phyloP scores from a whole-genome alignment of 139 green algal species.

The Coelastrella sp. region DNA sequence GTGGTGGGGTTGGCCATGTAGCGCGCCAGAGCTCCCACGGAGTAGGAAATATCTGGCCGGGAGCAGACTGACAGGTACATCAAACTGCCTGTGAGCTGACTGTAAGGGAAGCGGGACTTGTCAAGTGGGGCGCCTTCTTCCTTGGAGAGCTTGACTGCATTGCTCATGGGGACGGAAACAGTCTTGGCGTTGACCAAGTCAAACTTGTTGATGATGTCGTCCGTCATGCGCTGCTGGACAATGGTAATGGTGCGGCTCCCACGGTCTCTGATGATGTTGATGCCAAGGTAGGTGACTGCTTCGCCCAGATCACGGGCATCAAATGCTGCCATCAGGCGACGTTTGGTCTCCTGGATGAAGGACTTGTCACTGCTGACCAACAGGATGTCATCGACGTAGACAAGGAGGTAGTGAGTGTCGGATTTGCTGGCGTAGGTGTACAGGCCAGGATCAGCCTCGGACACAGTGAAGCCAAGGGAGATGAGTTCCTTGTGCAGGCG shows the following conservation, averaged over 20 bases:
- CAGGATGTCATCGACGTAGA: slow-evolving; percentile 19
- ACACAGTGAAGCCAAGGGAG: not conserved
- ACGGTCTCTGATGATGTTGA: slow-evolving; percentile 36
- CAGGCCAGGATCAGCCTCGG: not conserved
- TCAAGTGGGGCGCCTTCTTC: slow-evolving; percentile 14
- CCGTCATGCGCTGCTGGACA: slow-evolving; percentile 1
- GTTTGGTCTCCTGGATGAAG: not conserved
- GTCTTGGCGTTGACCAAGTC: not conserved
- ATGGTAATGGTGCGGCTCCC: not conserved
- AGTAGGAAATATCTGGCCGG: slow-evolving; percentile 54
- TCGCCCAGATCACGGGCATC: slow-evolving; percentile 45
- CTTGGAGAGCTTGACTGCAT: not conserved
- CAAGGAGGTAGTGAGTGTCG: not conserved
- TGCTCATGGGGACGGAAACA: not conserved
- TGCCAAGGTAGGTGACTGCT: slow-evolving; percentile 43
- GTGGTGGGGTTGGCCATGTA: slow-evolving; percentile 11
- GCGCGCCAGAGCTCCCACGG: slow-evolving; percentile 44
- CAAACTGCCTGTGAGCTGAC: slow-evolving; percentile 45
- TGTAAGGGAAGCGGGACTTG: not conserved
- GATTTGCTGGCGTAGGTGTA: not conserved
- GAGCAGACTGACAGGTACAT: slow-evolving; percentile 52
- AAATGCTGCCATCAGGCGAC: not conserved
- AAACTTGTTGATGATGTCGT: slow-evolving; percentile 16
- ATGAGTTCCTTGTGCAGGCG: not conserved
- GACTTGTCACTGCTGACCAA: not conserved